Base-by-base conservation (phyloP, 345 rosid species). In the Linum lewisii region DNA sequence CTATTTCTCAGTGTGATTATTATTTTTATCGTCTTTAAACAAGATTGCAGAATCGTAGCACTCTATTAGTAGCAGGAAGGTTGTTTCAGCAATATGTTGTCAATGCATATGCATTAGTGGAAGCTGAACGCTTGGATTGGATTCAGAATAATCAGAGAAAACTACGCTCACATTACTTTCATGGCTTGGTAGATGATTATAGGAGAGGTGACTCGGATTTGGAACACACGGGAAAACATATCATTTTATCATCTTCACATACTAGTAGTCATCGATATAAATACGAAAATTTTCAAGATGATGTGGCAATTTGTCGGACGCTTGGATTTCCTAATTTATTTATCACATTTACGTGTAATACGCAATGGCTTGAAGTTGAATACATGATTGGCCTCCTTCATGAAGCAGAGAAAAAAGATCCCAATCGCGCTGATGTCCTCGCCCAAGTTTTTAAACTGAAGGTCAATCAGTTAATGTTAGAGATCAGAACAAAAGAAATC, bases 51-150 rank as follows among this genome's bases (percentile, higher is more conserved):
- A 34, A 5, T 20, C 3, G 0, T 21, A 21, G 0, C 18, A 58
- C n/a, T 0, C 15, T 38, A 1, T 10, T 57, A 0, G 0, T n/a
- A 4, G 23, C 20, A 2, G 63, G 59, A 7, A 22, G 56, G 2
- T 51, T 63, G 7, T 42, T 58, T n/a, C 60, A 63, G 16, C 54
- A 58, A 19, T 63, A 21, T 55, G 1, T 60, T 6, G 53, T 64
- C 1, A 61, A 65, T 65, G 62, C 52, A 0, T 64, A 1, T 6
- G 20, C 65, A 5, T 54, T 42, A 15, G 45, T 65, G 1, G 69
- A 70, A 19, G 15, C 64, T 21, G 32, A 60, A 4, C 2, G 22
- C 0, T n/a, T 64, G 7, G 11, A 10, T 1, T 58, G 32, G 44
- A 7, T 60, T 38, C 7, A 29, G 34, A 29, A 29, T 29, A 29